phyloP scores from a whole-genome alignment of 2,329 filamentous ascomycete species.

The Falciphora oryzae region DNA sequence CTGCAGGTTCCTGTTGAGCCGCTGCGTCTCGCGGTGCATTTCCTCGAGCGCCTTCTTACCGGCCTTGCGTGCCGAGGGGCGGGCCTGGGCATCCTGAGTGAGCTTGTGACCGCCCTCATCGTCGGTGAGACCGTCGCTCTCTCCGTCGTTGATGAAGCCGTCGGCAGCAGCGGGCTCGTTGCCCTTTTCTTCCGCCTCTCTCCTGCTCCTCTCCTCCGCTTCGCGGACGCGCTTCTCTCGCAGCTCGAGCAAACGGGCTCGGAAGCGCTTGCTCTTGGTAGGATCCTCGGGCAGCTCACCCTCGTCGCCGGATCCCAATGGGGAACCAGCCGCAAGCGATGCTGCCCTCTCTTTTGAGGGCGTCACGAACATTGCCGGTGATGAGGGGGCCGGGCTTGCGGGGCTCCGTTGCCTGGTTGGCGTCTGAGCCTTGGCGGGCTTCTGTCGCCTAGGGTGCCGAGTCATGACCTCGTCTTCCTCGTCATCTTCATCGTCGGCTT shows the following conservation, averaged over 20 bases:
- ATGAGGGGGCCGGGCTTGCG: constrained; percentile 22
- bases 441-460: constrained; percentile 19
- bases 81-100: constrained; percentile 53
- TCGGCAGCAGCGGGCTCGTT: constrained; percentile 31
- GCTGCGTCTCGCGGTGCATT: constrained; percentile 91
- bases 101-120: constrained; percentile 59
- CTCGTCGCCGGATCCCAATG: constrained; percentile 31
- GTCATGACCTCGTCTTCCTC: constrained; percentile 22
- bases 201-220: constrained; percentile 42
- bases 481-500: constrained; percentile 21
- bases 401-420: constrained; percentile 20
- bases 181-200: constrained; percentile 1
- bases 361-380: constrained; percentile 52
- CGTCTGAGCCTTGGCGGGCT: constrained; percentile 22
- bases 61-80: constrained; percentile 64
- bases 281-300: constrained; percentile 42
- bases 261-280: constrained; percentile 54
- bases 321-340: constrained; percentile 18
- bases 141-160: constrained; percentile 36
- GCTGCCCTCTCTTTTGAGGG: constrained; percentile 31
- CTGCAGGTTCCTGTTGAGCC: constrained; percentile 84
- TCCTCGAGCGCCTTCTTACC: constrained; percentile 94
- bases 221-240: constrained; percentile 65
- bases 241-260: constrained; percentile 68
- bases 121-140: constrained; percentile 50